phyloP scores from a whole-genome alignment of 148 eudicot genomes.

The Fagopyrum homotropicum region DNA sequence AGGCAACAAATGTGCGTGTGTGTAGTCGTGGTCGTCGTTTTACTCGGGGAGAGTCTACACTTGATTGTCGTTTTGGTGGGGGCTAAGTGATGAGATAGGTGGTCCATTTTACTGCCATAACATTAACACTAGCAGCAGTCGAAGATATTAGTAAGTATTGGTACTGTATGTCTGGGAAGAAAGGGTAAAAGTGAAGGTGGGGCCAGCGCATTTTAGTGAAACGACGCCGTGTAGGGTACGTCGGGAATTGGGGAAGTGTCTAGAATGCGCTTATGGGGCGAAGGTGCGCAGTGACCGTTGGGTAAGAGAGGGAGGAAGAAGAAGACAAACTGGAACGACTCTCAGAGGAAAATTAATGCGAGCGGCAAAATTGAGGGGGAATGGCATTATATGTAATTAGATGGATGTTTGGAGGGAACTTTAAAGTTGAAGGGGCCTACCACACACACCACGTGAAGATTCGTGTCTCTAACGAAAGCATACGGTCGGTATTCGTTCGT shows the following conservation, averaged over 20 bases:
- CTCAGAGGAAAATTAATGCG: not conserved
- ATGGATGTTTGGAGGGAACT: not conserved
- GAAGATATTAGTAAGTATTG: not conserved
- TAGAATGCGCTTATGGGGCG: not conserved
- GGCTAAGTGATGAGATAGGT: not conserved
- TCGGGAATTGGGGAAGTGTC: not conserved
- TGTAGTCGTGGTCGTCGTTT: constrained; percentile 8
- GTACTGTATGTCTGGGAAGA: not conserved
- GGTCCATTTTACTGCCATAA: not conserved
- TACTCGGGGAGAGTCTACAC: not conserved
- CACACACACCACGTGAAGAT: not conserved
- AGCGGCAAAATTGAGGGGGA: constrained; percentile 9
- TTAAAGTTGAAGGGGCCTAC: not conserved
- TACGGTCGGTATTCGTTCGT: not conserved
- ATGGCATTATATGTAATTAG: constrained; percentile 1
- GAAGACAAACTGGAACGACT: constrained; percentile 5
- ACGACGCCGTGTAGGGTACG: not conserved
- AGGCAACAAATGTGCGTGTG: not conserved
- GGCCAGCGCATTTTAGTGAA: not conserved
- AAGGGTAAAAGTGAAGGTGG: not conserved
- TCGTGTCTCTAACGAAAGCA: not conserved
- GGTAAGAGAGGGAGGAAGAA: not conserved
- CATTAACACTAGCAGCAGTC: not conserved
- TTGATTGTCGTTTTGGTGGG: constrained; percentile 11
- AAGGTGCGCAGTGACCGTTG: not conserved